Conservation (phyloP, 23 red algal species). For the Gracilaria domingensis region DNA sequence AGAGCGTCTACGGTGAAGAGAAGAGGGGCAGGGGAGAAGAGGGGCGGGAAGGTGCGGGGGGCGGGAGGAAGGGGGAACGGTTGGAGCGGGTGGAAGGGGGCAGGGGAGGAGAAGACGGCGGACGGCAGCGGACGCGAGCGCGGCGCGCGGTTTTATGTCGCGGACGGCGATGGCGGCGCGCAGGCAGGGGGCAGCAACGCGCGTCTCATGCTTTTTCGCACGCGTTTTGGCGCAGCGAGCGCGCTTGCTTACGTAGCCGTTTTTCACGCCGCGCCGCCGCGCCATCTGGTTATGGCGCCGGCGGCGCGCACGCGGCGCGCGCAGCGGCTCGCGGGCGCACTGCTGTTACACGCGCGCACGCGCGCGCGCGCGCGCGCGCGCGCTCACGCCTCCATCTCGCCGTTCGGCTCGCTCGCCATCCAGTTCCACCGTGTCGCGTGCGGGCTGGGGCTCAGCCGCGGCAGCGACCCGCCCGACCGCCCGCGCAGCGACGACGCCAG, state of each 20-base stretch:
- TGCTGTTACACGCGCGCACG: not conserved
- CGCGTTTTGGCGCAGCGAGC: not conserved
- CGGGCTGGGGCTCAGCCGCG: not conserved
- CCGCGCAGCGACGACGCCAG: not conserved
- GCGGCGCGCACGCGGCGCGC: not conserved
- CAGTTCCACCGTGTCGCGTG: not conserved
- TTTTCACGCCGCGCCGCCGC: not conserved
- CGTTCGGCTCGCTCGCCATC: not conserved
- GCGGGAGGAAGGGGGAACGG: not conserved
- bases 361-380: not conserved
- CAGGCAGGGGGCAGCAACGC: slow-evolving; percentile 6
- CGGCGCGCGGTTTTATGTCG: not conserved
- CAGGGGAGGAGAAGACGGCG: not conserved
- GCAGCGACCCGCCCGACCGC: not conserved
- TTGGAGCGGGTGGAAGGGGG: not conserved
- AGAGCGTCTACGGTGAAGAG: too few relatives aligned
- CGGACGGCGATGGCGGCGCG: not conserved
- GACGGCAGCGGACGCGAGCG: not conserved
- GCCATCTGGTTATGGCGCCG: not conserved
- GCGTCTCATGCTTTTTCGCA: not conserved
- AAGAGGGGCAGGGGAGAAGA: not conserved
- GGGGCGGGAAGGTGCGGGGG: not conserved
- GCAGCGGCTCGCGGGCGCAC: too few relatives aligned
- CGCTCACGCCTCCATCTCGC: not conserved
- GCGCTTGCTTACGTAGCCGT: not conserved